Percentiles rank a stretch among this genome's conserved stretches.
These are phyloP conservation scores for Aspergillus indologenus DNA, from an alignment of 495 filamentous ascomycete species.

Conservation along the genomic window DNA sequence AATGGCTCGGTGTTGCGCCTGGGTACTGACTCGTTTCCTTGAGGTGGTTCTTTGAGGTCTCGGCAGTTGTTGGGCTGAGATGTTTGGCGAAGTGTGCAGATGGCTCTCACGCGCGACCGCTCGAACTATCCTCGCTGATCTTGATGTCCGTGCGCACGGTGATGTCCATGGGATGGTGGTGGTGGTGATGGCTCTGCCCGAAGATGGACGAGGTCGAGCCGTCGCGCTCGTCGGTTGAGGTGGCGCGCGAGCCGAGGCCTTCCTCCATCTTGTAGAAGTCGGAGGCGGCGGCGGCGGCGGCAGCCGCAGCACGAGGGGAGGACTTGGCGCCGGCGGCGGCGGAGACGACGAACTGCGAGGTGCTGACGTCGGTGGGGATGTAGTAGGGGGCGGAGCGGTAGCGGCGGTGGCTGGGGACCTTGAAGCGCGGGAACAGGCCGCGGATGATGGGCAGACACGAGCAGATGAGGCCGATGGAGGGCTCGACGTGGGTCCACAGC, in stretches of 20 bases:
- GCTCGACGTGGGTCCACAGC: conserved; percentile 58
- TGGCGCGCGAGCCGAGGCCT: conserved; percentile 11
- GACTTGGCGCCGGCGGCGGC: conserved; percentile 19
- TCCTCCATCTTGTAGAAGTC: conserved; percentile 36
- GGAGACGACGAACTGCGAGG: conserved; percentile 26
- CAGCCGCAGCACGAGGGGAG: too few species aligned
- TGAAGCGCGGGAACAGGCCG: conserved; percentile 47
- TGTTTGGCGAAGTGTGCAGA: too few species aligned
- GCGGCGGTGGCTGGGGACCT: conserved; percentile 20
- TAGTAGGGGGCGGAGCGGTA: conserved; percentile 28
- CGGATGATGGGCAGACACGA: conserved; percentile 56
- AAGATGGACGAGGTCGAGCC: neutral
- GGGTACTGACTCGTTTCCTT: too few species aligned
- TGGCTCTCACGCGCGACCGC: neutral
- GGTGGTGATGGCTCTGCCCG: neutral
- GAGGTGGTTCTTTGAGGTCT: too few species aligned
- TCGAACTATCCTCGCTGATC: conserved; percentile 11
- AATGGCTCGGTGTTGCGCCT: too few species aligned
- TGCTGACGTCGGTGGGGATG: conserved; percentile 30
- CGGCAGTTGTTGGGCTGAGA: too few species aligned
- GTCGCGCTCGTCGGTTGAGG: neutral
- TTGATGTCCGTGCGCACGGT: conserved; percentile 28
- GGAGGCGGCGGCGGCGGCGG: conserved; percentile 18
- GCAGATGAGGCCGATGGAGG: conserved; percentile 54
- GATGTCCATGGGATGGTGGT: conserved; percentile 22